Evolutionary conservation across 495 filamentous ascomycete genomes (phyloP).

Genomic region (Hypoxylon intermedium): DNA sequence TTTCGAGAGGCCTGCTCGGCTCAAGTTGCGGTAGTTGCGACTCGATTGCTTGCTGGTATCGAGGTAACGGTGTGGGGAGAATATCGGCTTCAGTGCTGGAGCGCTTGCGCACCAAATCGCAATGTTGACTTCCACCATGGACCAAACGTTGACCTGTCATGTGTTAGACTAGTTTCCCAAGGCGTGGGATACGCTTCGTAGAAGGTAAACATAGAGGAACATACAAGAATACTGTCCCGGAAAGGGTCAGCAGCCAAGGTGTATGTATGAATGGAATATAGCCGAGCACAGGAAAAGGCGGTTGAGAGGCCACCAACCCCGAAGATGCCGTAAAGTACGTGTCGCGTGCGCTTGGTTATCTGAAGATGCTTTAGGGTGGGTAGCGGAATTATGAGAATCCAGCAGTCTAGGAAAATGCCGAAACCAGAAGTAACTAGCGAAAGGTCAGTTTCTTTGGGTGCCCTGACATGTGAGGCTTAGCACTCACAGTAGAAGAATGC

Average conservation of each 20-base stretch:
- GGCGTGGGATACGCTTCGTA: neutral
- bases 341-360: conserved; percentile 49
- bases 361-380: conserved; percentile 50
- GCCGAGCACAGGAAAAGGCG: conserved; percentile 52
- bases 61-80: conserved; percentile 29
- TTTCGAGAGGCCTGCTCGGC: conserved; percentile 1
- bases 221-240: conserved; percentile 45
- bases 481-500: conserved; percentile 59
- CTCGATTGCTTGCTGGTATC: conserved; percentile 15
- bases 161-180: neutral
- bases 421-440: conserved; percentile 53
- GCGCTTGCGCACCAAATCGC: conserved; percentile 45
- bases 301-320: conserved; percentile 55
- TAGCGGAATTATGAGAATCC: conserved; percentile 60
- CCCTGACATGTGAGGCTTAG: too few relatives aligned
- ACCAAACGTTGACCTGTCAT: conserved; percentile 53
- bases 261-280: conserved; percentile 52
- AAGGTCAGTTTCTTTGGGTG: neutral
- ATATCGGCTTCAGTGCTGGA: conserved; percentile 40
- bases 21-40: conserved; percentile 21
- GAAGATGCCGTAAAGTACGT: conserved; percentile 56
- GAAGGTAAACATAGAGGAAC: neutral
- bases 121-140: conserved; percentile 49
- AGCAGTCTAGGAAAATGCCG: conserved; percentile 61
- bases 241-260: conserved; percentile 46